Evolutionary conservation across 176 grass and related monocot species (phyloP).

Genomic region (Phragmites australis): DNA sequence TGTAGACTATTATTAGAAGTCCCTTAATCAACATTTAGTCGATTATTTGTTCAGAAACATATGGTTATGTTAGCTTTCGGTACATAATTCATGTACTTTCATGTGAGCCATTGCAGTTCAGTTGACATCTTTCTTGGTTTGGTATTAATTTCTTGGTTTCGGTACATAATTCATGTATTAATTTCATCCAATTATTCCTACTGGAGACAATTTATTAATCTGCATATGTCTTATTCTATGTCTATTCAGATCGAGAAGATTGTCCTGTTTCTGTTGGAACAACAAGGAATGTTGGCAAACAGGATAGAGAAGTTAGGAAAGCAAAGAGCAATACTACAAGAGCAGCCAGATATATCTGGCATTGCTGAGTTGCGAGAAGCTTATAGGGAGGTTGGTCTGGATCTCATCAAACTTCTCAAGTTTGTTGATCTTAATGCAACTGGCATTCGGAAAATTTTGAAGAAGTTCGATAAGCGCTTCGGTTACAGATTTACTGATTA

Average conservation of each 20-base stretch:
- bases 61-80: not conserved
- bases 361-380: slow-evolving; percentile 79
- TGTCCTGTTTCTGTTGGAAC: slow-evolving; percentile 90
- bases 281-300: slow-evolving; percentile 84
- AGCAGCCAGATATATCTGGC: slow-evolving; percentile 91
- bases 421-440: slow-evolving; percentile 98
- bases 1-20: not conserved
- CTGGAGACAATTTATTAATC: slow-evolving; percentile 6
- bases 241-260: slow-evolving; percentile 87
- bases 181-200: not conserved
- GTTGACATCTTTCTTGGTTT: not conserved
- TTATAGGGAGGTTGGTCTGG: slow-evolving; percentile 79
- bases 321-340: slow-evolving; percentile 60
- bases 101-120: slow-evolving; percentile 3
- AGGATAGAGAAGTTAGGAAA: slow-evolving; percentile 95
- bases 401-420: slow-evolving; percentile 97
- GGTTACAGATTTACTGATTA: slow-evolving; percentile 98
- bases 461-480: slow-evolving; percentile 98
- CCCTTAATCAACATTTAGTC: not conserved
- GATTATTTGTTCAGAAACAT: not conserved
- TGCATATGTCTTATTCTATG: slow-evolving; percentile 3
- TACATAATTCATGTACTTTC: not conserved
- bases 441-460: slow-evolving; percentile 96
- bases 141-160: too few species aligned
- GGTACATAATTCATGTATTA: too few species aligned